A percentile compares a stretch with the other conserved stretches of the same genome.
Evolutionary conservation across 208 protist genomes (phyloP).

Genomic region (Leishmania guyanensis): DNA sequence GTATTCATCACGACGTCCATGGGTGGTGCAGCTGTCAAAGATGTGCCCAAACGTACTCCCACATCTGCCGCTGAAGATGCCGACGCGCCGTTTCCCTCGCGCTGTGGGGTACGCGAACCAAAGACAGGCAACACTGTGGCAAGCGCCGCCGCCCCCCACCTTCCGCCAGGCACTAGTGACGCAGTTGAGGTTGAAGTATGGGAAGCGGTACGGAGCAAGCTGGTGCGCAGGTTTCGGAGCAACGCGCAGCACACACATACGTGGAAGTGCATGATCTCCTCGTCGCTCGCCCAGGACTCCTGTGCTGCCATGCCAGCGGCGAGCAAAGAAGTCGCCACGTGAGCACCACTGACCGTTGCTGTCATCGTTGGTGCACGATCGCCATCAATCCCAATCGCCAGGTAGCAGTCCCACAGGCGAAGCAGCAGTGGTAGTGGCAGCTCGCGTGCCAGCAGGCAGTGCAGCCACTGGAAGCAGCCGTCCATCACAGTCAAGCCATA

Average conservation of each 20-base stretch:
- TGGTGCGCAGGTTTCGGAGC: slow-evolving; percentile 38
- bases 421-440: slow-evolving; percentile 76
- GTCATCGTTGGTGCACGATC: slow-evolving; percentile 4
- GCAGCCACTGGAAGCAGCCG: slow-evolving; percentile 92
- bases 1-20: slow-evolving; percentile 32
- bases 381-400: slow-evolving; percentile 59
- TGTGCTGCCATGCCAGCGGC: neutral
- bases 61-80: neutral
- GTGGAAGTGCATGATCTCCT: slow-evolving; percentile 67
- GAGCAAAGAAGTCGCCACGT: neutral
- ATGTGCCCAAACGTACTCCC: neutral
- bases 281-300: slow-evolving; percentile 24
- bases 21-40: neutral
- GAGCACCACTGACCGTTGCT: neutral
- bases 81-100: neutral
- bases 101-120: slow-evolving; percentile 4
- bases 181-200: neutral
- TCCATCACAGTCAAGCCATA: slow-evolving; percentile 67
- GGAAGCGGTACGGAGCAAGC: slow-evolving; percentile 16
- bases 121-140: slow-evolving; percentile 25
- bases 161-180: neutral
- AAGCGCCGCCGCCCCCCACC: slow-evolving; percentile 13
- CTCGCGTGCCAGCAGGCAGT: slow-evolving; percentile 93
- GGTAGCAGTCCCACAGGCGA: slow-evolving; percentile 92
- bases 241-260: slow-evolving; percentile 90